Conservation (phyloP, 495 filamentous ascomycete genomes). For the Tetracladium marchalianum region DNA sequence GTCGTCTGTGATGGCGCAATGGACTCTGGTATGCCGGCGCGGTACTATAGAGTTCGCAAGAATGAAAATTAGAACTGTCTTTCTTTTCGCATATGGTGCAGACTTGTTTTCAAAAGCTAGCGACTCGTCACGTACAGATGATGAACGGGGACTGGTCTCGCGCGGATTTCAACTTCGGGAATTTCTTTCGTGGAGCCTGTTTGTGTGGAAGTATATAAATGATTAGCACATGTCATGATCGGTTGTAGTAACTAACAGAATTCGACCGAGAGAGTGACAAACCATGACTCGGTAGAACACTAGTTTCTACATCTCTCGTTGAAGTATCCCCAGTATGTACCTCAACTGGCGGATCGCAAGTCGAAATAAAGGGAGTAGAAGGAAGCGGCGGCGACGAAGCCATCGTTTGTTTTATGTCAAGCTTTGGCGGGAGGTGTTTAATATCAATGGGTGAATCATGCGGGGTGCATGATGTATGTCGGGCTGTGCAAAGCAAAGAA, state of each 20-base stretch:
- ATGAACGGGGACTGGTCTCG: conserved; percentile 24
- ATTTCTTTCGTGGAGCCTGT: neutral
- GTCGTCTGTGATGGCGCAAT: conserved; percentile 64
- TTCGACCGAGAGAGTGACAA: too few species aligned
- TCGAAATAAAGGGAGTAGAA: neutral
- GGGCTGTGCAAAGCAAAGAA: too few species aligned
- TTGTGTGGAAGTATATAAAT: too few species aligned
- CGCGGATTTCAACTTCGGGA: conserved; percentile 11
- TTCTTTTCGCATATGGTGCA: neutral
- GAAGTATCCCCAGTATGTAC: conserved; percentile 10
- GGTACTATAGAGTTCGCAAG: conserved; percentile 11
- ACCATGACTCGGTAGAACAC: too few species aligned
- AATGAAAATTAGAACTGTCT: neutral
- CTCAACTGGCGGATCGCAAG: too few species aligned
- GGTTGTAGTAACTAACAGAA: too few species aligned
- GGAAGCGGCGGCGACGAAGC: neutral
- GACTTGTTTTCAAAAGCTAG: too few species aligned
- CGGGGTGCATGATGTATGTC: too few species aligned
- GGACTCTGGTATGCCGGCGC: conserved; percentile 50
- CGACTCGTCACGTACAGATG: conserved; percentile 28
- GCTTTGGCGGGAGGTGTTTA: too few species aligned
- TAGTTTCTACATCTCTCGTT: conserved; percentile 14
- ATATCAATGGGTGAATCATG: too few species aligned
- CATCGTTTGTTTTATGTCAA: too few species aligned
- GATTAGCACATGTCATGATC: too few species aligned